Conservation (phyloP, 306 rosid genomes). For the Cicer yamashitae region DNA sequence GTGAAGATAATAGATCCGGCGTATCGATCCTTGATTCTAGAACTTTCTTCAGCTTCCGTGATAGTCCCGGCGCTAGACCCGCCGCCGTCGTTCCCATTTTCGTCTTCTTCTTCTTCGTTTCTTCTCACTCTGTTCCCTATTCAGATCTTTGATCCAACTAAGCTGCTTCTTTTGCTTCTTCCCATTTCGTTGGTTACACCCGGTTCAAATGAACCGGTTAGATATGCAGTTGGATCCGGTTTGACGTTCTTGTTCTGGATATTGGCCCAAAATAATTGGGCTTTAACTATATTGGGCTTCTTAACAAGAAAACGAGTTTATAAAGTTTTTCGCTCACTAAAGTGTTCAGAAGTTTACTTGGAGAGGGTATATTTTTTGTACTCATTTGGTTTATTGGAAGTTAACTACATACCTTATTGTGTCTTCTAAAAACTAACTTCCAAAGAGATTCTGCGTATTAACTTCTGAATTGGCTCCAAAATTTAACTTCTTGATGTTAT, state of each 20-base stretch:
- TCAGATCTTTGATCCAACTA: conserved; percentile 51
- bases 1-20: conserved; percentile 82
- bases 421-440: too few species aligned
- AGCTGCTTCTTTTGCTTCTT: background rate
- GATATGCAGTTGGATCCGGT: background rate
- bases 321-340: too few species aligned
- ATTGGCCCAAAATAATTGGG: too few species aligned
- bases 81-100: conserved; percentile 67
- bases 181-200: conserved; percentile 26
- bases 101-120: conserved; percentile 34
- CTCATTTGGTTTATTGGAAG: too few species aligned
- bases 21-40: conserved; percentile 84
- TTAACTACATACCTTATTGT: too few species aligned
- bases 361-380: too few species aligned
- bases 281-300: too few species aligned
- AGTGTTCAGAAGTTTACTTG: too few species aligned
- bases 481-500: too few species aligned
- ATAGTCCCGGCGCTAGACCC: conserved; percentile 87
- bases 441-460: too few species aligned
- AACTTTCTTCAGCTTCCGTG: conserved; percentile 97
- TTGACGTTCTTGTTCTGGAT: background rate
- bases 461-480: too few species aligned
- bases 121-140: conserved; percentile 32
- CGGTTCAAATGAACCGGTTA: conserved; percentile 40
- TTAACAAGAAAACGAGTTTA: too few species aligned